Percentiles rank a stretch among this genome's conserved stretches.
These are phyloP conservation scores for Cryptococcus deneoformans DNA, from an alignment of 1,284 basidiomycete species.

Conservation along the genomic window DNA sequence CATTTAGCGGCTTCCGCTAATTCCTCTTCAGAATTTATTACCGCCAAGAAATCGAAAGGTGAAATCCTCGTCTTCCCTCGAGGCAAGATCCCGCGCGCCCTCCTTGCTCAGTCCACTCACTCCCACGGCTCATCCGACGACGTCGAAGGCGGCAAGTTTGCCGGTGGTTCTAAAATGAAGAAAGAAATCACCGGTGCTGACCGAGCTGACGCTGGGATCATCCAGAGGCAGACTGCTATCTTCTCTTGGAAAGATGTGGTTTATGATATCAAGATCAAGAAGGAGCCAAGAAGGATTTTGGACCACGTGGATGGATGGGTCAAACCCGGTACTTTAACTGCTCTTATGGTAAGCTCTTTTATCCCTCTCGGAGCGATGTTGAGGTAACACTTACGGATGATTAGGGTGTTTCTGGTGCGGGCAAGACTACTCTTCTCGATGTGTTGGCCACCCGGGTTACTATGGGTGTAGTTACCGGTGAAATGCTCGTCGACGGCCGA, in stretches of 20 bases:
- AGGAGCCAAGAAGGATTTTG: constrained; percentile 62
- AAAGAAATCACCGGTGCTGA: constrained; percentile 7
- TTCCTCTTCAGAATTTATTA: constrained; percentile 47
- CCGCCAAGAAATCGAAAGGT: constrained; percentile 52
- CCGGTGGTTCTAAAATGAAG: background rate
- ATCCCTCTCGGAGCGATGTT: background rate
- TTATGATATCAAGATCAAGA: constrained; percentile 63
- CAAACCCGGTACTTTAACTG: constrained; percentile 72
- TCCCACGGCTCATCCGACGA: constrained; percentile 14
- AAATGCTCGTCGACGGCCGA: constrained; percentile 73
- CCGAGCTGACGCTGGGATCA: constrained; percentile 26
- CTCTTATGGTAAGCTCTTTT: constrained; percentile 38
- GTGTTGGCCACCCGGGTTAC: constrained; percentile 72
- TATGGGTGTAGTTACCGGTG: constrained; percentile 74
- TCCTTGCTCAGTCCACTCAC: constrained; percentile 13
- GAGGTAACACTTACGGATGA: too few species aligned
- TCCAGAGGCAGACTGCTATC: constrained; percentile 48
- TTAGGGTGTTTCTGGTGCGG: constrained; percentile 61
- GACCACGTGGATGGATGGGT: constrained; percentile 81
- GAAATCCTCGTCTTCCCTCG: constrained; percentile 54
- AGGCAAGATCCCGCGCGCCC: constrained; percentile 49
- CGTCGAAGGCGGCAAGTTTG: constrained; percentile 4
- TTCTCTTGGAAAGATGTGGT: constrained; percentile 52
- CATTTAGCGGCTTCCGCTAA: background rate
- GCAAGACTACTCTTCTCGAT: constrained; percentile 77